These are phyloP conservation scores for Heterobasidion irregulare DNA, from an alignment of 1,284 basidiomycete species.

Conservation along the genomic window DNA sequence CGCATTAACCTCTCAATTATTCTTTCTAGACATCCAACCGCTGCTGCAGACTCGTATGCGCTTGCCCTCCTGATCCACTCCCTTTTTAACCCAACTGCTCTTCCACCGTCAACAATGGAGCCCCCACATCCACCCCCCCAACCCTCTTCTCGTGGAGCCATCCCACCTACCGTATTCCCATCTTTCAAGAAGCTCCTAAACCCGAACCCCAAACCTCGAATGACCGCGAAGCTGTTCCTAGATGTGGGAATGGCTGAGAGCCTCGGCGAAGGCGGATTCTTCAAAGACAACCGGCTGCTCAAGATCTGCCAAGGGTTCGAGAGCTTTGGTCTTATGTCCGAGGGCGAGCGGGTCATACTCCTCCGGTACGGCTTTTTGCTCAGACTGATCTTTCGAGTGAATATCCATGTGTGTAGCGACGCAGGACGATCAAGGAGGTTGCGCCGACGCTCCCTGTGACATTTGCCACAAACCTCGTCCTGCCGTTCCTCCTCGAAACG, in stretches of 20 bases:
- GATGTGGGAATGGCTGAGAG: constrained; percentile 72
- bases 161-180: constrained; percentile 74
- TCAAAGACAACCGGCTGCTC: constrained; percentile 77
- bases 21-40: constrained; percentile 50
- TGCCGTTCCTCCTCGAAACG: constrained; percentile 62
- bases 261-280: constrained; percentile 66
- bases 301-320: constrained; percentile 84
- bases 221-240: constrained; percentile 73
- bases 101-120: constrained; percentile 61
- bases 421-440: constrained; percentile 74
- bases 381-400: not conserved
- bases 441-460: constrained; percentile 77
- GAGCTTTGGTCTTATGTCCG: constrained; percentile 78
- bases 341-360: constrained; percentile 74
- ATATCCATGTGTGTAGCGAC: not conserved
- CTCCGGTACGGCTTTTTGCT: constrained; percentile 40
- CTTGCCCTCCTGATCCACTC: constrained; percentile 80
- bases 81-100: constrained; percentile 72
- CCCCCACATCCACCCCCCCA: constrained; percentile 70
- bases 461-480: constrained; percentile 80
- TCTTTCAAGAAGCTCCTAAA: constrained; percentile 85
- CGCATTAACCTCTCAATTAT: constrained; percentile 6
- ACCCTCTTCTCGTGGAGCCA: constrained; percentile 66
- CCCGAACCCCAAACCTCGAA: constrained; percentile 76
- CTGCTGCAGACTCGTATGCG: constrained; percentile 78